phyloP scores from a whole-genome alignment of 148 eudicot genomes.

The Fallopia convolvulus region DNA sequence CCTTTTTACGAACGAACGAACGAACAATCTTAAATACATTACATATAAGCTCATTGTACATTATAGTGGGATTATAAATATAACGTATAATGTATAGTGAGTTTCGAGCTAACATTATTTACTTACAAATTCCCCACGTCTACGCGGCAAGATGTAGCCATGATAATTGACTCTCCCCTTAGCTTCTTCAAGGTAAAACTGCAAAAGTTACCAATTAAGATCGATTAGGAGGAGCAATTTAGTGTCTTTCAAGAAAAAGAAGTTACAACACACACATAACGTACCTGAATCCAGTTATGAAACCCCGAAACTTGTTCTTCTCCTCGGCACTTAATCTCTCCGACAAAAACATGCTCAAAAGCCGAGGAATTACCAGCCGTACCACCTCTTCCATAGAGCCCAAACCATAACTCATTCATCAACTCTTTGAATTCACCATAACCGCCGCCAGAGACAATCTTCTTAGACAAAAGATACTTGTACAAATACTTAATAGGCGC shows the following conservation, averaged over 20 bases:
- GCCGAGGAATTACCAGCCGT: slow-evolving; percentile 67
- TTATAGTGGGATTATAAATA: no score
- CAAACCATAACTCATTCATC: slow-evolving; percentile 74
- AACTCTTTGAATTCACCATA: slow-evolving; percentile 57
- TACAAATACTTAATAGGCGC: slow-evolving; percentile 83
- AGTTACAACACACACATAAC: no score
- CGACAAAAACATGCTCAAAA: slow-evolving; percentile 98
- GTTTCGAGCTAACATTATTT: no score
- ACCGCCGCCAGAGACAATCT: slow-evolving; percentile 29
- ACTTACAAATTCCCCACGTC: slow-evolving; percentile 60
- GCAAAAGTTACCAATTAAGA: slow-evolving; percentile 14
- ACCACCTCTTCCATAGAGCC: slow-evolving; percentile 88
- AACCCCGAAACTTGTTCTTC: slow-evolving; percentile 85
- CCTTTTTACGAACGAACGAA: no score
- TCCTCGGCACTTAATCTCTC: slow-evolving; percentile 73
- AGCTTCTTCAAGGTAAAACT: slow-evolving; percentile 95
- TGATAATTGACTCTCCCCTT: slow-evolving; percentile 88
- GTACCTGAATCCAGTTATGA: slow-evolving; percentile 98
- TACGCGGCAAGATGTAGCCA: slow-evolving; percentile 89
- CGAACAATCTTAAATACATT: neutral
- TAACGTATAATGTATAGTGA: no score
- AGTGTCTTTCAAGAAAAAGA: no score
- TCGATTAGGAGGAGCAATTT: no score
- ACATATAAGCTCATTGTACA: no score
- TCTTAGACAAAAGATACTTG: slow-evolving; percentile 54